phyloP scores from a whole-genome alignment of 495 filamentous ascomycete species.

The Penicillium turbatum region DNA sequence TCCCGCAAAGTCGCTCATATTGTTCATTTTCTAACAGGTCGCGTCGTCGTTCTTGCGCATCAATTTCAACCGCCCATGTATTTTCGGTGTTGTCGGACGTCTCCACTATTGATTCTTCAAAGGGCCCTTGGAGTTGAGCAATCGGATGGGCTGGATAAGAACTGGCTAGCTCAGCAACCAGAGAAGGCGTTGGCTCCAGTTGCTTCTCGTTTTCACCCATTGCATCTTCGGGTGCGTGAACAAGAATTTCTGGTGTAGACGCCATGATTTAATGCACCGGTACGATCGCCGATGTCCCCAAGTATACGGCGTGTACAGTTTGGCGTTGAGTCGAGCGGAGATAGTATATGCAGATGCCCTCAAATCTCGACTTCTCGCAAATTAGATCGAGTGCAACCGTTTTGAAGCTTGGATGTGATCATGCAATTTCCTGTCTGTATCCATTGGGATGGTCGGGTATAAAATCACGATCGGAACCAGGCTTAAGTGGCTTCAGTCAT shows the following conservation, averaged over 20 bases:
- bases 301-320: not conserved
- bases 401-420: not conserved
- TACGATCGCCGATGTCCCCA: too few relatives aligned
- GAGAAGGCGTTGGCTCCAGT: not conserved
- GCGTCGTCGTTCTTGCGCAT: slow-evolving; percentile 63
- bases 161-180: slow-evolving; percentile 6
- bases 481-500: not conserved
- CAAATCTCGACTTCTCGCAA: not conserved
- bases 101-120: slow-evolving; percentile 86
- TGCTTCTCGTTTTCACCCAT: not conserved
- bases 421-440: not conserved
- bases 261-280: not conserved
- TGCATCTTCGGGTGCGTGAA: not conserved
- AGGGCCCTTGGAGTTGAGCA: slow-evolving; percentile 79
- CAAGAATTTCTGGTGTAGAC: not conserved
- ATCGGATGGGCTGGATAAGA: slow-evolving; percentile 69
- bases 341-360: too few relatives aligned
- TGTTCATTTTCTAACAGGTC: slow-evolving; percentile 63
- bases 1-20: slow-evolving; percentile 59
- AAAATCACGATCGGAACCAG: slow-evolving; percentile 4
- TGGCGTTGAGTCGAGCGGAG: too few relatives aligned
- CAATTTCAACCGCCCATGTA: slow-evolving; percentile 51
- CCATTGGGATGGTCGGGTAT: not conserved
- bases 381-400: not conserved
- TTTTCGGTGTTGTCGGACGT: slow-evolving; percentile 47